Base-by-base conservation (phyloP, 805 yeast species). In the Barnettozyma vustinii region DNA sequence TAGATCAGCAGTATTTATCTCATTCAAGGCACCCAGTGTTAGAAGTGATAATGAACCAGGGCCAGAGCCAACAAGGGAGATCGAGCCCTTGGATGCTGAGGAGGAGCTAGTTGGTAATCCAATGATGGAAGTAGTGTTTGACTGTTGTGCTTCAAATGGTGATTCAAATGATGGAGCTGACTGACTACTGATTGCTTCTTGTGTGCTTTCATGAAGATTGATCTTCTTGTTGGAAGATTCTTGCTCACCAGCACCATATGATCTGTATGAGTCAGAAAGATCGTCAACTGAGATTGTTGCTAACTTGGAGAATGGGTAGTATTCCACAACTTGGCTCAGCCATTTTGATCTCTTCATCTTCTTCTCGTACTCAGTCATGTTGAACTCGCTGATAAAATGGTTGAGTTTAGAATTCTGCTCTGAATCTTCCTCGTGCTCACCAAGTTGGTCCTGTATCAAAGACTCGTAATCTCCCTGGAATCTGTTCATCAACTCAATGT, bases 31-130 rank as follows among this genome's bases (percentile, higher is more conserved):
- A 5, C 94, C 96, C 1, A 87, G 65, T 0, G 97, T 91, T 20
- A 92, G 72, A 62, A 88, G 75, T 1, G 89, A 83, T 0, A 86
- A 77, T 2, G 92, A 80, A 0, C 98, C 98, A 0, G 98, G 97
- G 0, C 98, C 98, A 2, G 96, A 77, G 1, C 98, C 98, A 18
- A 92, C 90, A n/a, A 92, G 72, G 2, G 94, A 79, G 10, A 91
- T 83, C 2, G 73, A 54, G 1, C 96, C 96, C 42, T 58, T 64
- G 23, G 55, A 55, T 5, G 44, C 5, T 4, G 37, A 4, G 3
- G 7, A 18, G 12, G 37, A 37, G 5, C 13, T 30, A 1, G 37
- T 13, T 5, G 45, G 10, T 9, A 16, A 10, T 9, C 26, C 30
- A 32, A 35, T 9, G 21, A 9, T 59, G 81, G 46, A 50, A 66